Evolutionary conservation across 2,329 filamentous ascomycete species (phyloP).

Genomic region (Trichoderma cornu-damae): DNA sequence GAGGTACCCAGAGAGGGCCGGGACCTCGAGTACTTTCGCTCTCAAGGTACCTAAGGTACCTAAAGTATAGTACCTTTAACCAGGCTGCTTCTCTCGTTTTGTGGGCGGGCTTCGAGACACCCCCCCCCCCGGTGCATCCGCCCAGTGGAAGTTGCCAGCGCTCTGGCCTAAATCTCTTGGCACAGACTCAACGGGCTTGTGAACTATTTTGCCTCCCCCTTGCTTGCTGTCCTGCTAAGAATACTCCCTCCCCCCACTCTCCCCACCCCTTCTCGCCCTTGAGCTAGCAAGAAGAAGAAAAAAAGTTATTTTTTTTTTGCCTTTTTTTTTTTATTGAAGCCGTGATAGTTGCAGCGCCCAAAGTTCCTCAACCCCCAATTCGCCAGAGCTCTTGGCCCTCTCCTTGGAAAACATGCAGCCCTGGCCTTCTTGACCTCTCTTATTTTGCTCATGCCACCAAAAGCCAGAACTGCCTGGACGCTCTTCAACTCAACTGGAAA

Average conservation of each 20-base stretch:
- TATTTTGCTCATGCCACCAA: background rate
- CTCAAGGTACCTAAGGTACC: slow-evolving; percentile 14
- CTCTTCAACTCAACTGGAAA: slow-evolving; percentile 4
- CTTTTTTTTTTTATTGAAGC: background rate
- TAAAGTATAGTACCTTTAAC: too few relatives aligned
- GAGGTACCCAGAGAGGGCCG: slow-evolving; percentile 7
- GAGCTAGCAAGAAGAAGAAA: background rate
- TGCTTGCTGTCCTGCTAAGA: background rate
- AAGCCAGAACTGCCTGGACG: background rate
- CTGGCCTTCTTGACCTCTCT: background rate
- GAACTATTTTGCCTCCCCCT: slow-evolving; percentile 16
- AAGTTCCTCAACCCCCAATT: background rate
- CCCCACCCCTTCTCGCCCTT: background rate
- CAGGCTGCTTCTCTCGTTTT: slow-evolving; percentile 1
- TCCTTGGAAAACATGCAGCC: too few relatives aligned
- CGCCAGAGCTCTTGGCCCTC: background rate
- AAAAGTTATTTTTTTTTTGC: background rate
- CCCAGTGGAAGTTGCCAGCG: slow-evolving; percentile 3
- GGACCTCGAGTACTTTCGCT: slow-evolving; percentile 9
- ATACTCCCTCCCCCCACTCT: too few relatives aligned
- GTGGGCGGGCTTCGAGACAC: background rate
- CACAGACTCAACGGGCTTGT: background rate
- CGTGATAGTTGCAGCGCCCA: too few relatives aligned
- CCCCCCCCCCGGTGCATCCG: slow-evolving; percentile 11
- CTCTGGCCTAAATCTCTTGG: slow-evolving; percentile 5